Evolutionary conservation across 805 yeast genomes (phyloP).

Genomic region (Kazachstania viticola): DNA sequence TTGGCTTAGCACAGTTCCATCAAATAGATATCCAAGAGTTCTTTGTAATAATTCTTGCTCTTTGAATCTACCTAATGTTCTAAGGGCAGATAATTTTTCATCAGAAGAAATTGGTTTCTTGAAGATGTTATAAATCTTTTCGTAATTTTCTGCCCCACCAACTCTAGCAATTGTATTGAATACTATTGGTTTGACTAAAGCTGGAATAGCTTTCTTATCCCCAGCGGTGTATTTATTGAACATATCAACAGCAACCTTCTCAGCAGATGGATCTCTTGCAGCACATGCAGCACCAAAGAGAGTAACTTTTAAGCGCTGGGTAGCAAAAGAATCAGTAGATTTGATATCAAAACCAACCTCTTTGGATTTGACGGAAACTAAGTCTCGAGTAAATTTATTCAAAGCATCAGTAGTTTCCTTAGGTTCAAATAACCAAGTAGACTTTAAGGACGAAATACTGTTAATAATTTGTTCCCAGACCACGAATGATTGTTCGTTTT

Average conservation of each 20-base stretch:
- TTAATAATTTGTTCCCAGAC: slow-evolving; percentile 55
- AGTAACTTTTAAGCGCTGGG: slow-evolving; percentile 54
- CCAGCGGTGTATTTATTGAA: slow-evolving; percentile 49
- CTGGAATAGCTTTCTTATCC: slow-evolving; percentile 57
- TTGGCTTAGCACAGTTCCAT: slow-evolving; percentile 53
- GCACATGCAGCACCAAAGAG: slow-evolving; percentile 51
- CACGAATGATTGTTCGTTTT: slow-evolving; percentile 45
- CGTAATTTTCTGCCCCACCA: slow-evolving; percentile 52
- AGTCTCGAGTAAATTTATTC: slow-evolving; percentile 39
- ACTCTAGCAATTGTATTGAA: slow-evolving; percentile 53
- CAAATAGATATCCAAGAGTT: slow-evolving; percentile 44
- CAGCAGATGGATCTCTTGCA: slow-evolving; percentile 38
- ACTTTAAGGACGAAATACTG: slow-evolving; percentile 36
- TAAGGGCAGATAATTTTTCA: slow-evolving; percentile 59
- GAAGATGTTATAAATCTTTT: slow-evolving; percentile 49
- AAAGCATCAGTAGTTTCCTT: slow-evolving; percentile 37
- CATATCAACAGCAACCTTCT: slow-evolving; percentile 34
- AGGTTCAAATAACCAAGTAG: slow-evolving; percentile 46
- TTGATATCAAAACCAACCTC: slow-evolving; percentile 56
- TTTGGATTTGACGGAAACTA: slow-evolving; percentile 43
- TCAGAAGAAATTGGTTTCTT: slow-evolving; percentile 46
- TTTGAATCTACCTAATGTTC: slow-evolving; percentile 54
- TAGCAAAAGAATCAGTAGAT: slow-evolving; percentile 43
- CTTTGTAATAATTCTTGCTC: slow-evolving; percentile 40
- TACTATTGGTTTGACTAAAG: slow-evolving; percentile 58